These are phyloP conservation scores for Hysterium pulicare DNA, from an alignment of 2,329 filamentous ascomycete genomes.

Conservation along the genomic window DNA sequence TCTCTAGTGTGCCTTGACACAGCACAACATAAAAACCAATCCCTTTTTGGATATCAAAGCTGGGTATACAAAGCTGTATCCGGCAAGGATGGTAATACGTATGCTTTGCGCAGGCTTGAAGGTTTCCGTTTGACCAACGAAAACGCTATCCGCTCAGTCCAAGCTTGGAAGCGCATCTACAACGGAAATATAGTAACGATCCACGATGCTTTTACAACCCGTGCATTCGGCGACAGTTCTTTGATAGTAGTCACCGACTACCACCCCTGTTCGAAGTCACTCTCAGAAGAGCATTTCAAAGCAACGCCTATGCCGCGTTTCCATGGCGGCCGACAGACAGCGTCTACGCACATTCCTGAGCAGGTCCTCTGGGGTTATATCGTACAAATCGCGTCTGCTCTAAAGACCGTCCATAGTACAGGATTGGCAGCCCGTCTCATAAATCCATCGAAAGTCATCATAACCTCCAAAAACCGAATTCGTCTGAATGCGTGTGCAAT, in stretches of 20 bases:
- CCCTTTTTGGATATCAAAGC: conserved; percentile 80
- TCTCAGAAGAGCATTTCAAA: conserved; percentile 75
- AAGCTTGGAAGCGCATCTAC: conserved; percentile 82
- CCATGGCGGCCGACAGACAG: conserved; percentile 32
- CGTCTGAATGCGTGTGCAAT: conserved; percentile 85
- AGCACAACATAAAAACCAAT: conserved; percentile 71
- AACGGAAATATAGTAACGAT: conserved; percentile 81
- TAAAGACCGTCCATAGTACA: conserved; percentile 78
- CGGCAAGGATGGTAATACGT: conserved; percentile 82
- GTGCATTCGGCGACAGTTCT: conserved; percentile 91
- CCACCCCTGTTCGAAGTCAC: conserved; percentile 83
- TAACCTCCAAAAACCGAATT: conserved; percentile 87
- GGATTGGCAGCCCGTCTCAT: conserved; percentile 83
- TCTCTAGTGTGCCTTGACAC: conserved; percentile 87
- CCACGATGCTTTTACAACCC: conserved; percentile 88
- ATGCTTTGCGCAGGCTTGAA: conserved; percentile 82
- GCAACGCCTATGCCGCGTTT: conserved; percentile 30
- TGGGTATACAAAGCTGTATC: conserved; percentile 96
- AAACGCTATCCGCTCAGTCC: conserved; percentile 78
- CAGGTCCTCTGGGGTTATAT: conserved; percentile 86
- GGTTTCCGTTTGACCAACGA: conserved; percentile 87
- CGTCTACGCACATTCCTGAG: conserved; percentile 54
- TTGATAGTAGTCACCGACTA: conserved; percentile 93
- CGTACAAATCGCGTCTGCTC: conserved; percentile 81
- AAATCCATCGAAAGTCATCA: conserved; percentile 80